Evolutionary conservation across 1,139 yeast species (phyloP).

Genomic region (Blastobotrys aristatus): DNA sequence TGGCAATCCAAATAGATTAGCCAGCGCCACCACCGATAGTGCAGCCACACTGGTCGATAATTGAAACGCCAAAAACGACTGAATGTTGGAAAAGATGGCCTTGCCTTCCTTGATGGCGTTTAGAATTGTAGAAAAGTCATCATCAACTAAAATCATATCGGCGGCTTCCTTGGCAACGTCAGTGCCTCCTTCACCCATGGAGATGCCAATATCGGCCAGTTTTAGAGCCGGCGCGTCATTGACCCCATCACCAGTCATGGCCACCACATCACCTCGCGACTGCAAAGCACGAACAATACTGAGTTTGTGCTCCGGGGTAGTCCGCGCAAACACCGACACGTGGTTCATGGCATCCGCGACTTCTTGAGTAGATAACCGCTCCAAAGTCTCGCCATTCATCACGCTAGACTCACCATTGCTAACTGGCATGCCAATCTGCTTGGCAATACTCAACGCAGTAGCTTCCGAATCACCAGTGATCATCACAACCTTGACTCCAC

Average conservation of each 20-base stretch:
- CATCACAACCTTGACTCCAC: slow-evolving; percentile 96
- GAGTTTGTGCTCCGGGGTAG: slow-evolving; percentile 94
- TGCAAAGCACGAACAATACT: slow-evolving; percentile 88
- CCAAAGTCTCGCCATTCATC: slow-evolving; percentile 78
- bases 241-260: slow-evolving; percentile 99
- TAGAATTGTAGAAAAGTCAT: slow-evolving; percentile 88
- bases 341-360: slow-evolving; percentile 69
- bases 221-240: slow-evolving; percentile 99
- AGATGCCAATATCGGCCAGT: slow-evolving; percentile 93
- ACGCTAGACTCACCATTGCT: slow-evolving; percentile 43
- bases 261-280: slow-evolving; percentile 89
- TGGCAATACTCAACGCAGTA: slow-evolving; percentile 88
- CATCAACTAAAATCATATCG: slow-evolving; percentile 95
- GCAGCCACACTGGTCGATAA: slow-evolving; percentile 95
- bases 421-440: slow-evolving; percentile 86
- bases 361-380: slow-evolving; percentile 61
- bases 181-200: slow-evolving; percentile 96
- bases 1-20: slow-evolving; percentile 82
- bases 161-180: slow-evolving; percentile 99
- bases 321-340: slow-evolving; percentile 91
- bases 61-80: slow-evolving; percentile 90
- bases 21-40: slow-evolving; percentile 75
- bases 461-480: slow-evolving; percentile 94
- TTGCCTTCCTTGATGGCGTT: slow-evolving; percentile 95
- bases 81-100: slow-evolving; percentile 91